Evolutionary conservation across 495 filamentous ascomycete genomes (phyloP).

Genomic region (Talaromyces proteolyticus): DNA sequence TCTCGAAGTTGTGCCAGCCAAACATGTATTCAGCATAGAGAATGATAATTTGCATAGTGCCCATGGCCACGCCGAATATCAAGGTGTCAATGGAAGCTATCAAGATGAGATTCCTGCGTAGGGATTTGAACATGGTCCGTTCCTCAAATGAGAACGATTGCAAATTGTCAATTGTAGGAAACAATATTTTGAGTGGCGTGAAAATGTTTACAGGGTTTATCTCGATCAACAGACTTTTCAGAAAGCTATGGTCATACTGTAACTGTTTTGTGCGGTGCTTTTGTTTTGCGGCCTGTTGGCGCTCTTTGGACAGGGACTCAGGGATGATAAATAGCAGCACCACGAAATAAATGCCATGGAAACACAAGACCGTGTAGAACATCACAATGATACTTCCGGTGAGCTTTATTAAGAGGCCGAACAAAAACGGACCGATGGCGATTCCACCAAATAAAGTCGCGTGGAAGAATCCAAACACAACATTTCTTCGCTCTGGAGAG

Average conservation of each 20-base stretch:
- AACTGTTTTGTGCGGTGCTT: conserved; percentile 40
- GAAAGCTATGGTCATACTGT: conserved; percentile 7
- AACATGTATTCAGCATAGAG: conserved; percentile 77
- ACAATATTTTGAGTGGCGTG: conserved; percentile 71
- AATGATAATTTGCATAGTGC: conserved; percentile 68
- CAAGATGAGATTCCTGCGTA: conserved; percentile 74
- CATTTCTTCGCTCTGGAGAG: conserved; percentile 64
- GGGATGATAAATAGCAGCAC: conserved; percentile 67
- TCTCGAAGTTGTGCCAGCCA: conserved; percentile 72
- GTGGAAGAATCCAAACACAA: conserved; percentile 87
- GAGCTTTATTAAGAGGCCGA: conserved; percentile 66
- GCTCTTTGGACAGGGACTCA: conserved; percentile 69
- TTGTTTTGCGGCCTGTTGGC: conserved; percentile 61
- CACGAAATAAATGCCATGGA: conserved; percentile 64
- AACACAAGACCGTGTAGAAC: conserved; percentile 72
- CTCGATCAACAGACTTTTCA: conserved; percentile 11
- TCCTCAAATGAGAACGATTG: conserved; percentile 56
- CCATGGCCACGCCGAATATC: conserved; percentile 76
- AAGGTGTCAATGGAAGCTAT: conserved; percentile 74
- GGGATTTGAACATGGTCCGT: conserved; percentile 46
- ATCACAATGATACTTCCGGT: conserved; percentile 63
- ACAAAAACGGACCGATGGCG: conserved; percentile 73
- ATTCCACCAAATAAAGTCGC: conserved; percentile 82
- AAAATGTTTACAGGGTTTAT: conserved; percentile 56
- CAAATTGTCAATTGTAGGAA: conserved; percentile 59